Percentiles rank a stretch among this genome's conserved stretches.
Conservation (phyloP, 2,329 filamentous ascomycete genomes). For the Colletotrichum scovillei region DNA sequence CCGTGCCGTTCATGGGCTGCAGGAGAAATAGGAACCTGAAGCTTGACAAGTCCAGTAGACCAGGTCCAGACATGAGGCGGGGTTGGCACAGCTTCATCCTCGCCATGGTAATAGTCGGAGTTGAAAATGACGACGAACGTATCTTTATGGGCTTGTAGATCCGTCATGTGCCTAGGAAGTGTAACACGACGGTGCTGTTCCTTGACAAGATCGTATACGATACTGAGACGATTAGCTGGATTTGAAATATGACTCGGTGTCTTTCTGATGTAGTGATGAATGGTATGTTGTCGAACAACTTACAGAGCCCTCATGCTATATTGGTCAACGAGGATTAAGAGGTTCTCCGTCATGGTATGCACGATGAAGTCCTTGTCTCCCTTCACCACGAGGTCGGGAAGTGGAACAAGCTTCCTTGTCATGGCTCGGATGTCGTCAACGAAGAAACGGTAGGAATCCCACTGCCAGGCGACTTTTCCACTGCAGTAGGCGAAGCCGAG, state of each 20-base stretch:
- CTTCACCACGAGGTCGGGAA: conserved; percentile 1
- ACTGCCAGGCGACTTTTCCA: conserved; percentile 11
- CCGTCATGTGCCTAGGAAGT: not conserved
- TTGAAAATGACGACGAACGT: not conserved
- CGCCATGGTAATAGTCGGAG: not conserved
- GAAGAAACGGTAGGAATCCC: conserved; percentile 6
- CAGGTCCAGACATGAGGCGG: conserved; percentile 14
- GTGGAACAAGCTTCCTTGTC: not conserved
- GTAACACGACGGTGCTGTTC: not conserved
- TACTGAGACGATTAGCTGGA: not conserved
- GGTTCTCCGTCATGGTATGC: not conserved
- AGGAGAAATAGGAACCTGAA: not conserved
- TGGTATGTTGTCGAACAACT: not conserved
- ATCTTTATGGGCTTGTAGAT: not conserved
- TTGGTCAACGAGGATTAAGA: not conserved
- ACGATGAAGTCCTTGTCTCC: conserved; percentile 5
- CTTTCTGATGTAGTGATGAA: not conserved
- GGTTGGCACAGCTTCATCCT: not conserved
- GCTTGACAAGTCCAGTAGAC: not conserved
- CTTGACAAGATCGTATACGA: conserved; percentile 12
- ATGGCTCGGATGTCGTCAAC: conserved; percentile 17
- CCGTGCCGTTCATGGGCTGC: not conserved
- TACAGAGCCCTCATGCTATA: not conserved
- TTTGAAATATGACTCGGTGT: not conserved
- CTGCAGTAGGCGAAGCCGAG: not conserved